Evolutionary conservation across 2,329 filamentous ascomycete species (phyloP).

Genomic region (Neonectria sp.): DNA sequence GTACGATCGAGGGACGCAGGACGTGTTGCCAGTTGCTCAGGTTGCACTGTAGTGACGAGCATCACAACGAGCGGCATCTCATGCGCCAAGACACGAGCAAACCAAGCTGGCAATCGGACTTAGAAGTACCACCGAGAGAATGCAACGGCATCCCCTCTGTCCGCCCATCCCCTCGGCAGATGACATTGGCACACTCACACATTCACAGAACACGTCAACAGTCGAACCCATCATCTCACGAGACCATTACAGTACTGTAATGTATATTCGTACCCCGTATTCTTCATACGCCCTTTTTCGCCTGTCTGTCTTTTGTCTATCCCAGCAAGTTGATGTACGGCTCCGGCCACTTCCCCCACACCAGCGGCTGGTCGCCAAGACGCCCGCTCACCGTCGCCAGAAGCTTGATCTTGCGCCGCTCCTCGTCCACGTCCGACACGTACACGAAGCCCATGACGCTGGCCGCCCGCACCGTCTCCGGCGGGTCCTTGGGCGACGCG

Average conservation of each 20-base stretch:
- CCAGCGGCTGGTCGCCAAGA: constrained; percentile 83
- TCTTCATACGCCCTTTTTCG: neutral
- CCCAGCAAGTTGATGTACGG: constrained; percentile 84
- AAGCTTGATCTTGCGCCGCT: constrained; percentile 84
- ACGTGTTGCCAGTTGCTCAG: neutral
- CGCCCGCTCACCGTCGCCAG: constrained; percentile 88
- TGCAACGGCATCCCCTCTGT: constrained; percentile 14
- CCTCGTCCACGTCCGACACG: constrained; percentile 91
- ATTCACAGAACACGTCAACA: constrained; percentile 4
- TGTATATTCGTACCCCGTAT: constrained; percentile 5
- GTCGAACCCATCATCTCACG: neutral
- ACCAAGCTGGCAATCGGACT: constrained; percentile 11
- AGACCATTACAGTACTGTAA: neutral
- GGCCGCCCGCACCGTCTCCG: constrained; percentile 82
- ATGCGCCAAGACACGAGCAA: constrained; percentile 15
- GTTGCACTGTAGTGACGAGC: neutral
- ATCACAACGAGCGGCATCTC: constrained; percentile 7
- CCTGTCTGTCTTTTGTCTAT: constrained; percentile 32
- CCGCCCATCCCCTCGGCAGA: constrained; percentile 14
- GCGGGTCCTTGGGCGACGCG: constrained; percentile 77
- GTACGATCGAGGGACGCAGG: neutral
- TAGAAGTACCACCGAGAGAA: constrained; percentile 18
- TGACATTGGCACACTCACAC: constrained; percentile 16
- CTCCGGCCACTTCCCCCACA: constrained; percentile 91
- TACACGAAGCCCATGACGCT: constrained; percentile 95